These are phyloP conservation scores for Populus davidiana DNA, from an alignment of 345 rosid species.

Conservation along the genomic window DNA sequence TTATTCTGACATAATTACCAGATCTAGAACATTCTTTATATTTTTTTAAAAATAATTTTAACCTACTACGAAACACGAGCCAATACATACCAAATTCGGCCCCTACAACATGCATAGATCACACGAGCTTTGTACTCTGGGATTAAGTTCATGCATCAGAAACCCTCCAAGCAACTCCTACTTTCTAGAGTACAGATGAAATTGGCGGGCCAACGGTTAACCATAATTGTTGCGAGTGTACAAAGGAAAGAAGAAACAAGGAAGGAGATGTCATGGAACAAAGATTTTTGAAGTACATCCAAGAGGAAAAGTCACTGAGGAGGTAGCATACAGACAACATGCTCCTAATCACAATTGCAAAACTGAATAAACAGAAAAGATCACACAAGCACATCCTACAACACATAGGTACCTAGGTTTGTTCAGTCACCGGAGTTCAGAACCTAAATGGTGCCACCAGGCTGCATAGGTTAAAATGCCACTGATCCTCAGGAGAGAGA, in stretches of 20 bases:
- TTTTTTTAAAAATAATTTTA: no score
- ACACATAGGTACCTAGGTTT: not conserved
- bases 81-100: no score
- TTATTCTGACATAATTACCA: no score
- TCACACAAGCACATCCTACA: conserved; percentile 9
- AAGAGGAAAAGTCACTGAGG: not conserved
- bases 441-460: conserved; percentile 12
- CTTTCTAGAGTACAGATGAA: no score
- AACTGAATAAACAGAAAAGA: not conserved
- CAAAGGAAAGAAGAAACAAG: not conserved
- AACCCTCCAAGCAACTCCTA: no score
- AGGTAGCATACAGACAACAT: not conserved
- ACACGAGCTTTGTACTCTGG: no score
- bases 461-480: conserved; percentile 9
- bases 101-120: no score
- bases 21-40: no score
- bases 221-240: no score
- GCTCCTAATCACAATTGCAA: not conserved
- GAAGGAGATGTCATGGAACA: not conserved
- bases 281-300: not conserved
- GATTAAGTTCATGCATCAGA: no score
- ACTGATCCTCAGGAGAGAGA: conserved; percentile 1
- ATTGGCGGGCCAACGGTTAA: no score
- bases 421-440: not conserved
- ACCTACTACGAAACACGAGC: no score